These are phyloP conservation scores for Penicillium manginii DNA, from an alignment of 495 filamentous ascomycete genomes.

Conservation along the genomic window DNA sequence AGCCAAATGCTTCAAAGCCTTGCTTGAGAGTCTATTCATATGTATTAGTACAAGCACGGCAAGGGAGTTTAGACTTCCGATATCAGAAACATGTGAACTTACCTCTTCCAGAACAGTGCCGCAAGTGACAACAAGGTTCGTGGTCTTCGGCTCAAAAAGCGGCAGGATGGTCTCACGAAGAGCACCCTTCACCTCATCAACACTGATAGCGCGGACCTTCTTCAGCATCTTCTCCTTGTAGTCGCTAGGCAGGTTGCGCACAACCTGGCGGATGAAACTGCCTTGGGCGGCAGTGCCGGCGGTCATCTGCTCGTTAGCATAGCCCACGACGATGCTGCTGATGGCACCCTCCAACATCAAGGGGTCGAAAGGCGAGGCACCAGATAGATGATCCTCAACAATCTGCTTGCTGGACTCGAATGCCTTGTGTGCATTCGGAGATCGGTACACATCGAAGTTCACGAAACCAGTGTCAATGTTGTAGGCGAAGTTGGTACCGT, in stretches of 20 bases:
- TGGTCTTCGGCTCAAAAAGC: constrained; percentile 73
- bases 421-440: constrained; percentile 86
- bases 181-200: constrained; percentile 75
- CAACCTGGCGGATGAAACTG: constrained; percentile 80
- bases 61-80: too few relatives aligned
- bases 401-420: constrained; percentile 76
- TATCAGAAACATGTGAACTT: constrained; percentile 28
- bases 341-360: constrained; percentile 87
- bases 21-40: constrained; percentile 65
- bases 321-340: constrained; percentile 78
- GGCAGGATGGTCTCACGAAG: constrained; percentile 77
- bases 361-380: constrained; percentile 68
- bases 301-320: constrained; percentile 85
- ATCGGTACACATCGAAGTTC: constrained; percentile 82
- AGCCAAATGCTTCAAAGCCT: constrained; percentile 72
- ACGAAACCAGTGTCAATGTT: constrained; percentile 79
- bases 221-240: constrained; percentile 77
- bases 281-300: constrained; percentile 77
- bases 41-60: constrained; percentile 5
- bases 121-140: constrained; percentile 89
- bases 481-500: constrained; percentile 76
- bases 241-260: constrained; percentile 74
- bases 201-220: constrained; percentile 72
- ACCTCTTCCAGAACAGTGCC: constrained; percentile 84
- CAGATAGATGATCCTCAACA: constrained; percentile 68